Percentiles rank a stretch among this genome's conserved stretches.
These are phyloP conservation scores for Paraurostyla sp. DNA, from an alignment of 73 alveolate species.

Conservation along the genomic window DNA sequence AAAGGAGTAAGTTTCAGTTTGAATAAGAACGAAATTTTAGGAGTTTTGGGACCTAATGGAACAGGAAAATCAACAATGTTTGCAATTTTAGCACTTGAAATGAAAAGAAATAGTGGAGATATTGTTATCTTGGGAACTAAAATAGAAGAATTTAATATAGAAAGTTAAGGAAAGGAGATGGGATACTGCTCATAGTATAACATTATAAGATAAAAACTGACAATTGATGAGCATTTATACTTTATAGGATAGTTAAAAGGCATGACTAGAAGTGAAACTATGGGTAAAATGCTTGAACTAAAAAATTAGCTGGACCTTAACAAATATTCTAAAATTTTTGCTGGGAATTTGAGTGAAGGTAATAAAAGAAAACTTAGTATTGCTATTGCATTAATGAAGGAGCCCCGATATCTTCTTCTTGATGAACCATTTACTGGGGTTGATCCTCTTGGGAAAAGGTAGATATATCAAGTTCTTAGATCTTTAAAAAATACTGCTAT, in stretches of 20 bases:
- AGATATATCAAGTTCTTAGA: constrained; percentile 94
- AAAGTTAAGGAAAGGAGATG: constrained; percentile 57
- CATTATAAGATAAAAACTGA: constrained; percentile 94
- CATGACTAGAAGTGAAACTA: constrained; percentile 77
- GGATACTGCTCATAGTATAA: constrained; percentile 99
- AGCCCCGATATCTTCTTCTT: constrained; percentile 94
- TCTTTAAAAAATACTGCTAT: constrained; percentile 92
- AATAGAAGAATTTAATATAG: neutral
- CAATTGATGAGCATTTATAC: constrained; percentile 93
- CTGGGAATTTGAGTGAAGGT: constrained; percentile 94
- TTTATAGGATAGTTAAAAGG: constrained; percentile 95
- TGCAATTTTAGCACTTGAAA: constrained; percentile 78
- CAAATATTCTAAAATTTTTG: constrained; percentile 3
- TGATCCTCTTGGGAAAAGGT: constrained; percentile 98
- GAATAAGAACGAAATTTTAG: constrained; percentile 87
- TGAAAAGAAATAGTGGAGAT: neutral
- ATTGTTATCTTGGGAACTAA: constrained; percentile 3
- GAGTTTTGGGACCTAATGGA: constrained; percentile 98
- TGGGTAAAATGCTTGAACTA: neutral
- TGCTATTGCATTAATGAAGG: constrained; percentile 95
- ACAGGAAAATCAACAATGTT: constrained; percentile 98
- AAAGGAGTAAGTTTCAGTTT: neutral
- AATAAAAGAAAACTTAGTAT: constrained; percentile 97
- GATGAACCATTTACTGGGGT: constrained; percentile 99
- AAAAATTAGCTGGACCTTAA: neutral